Evolutionary conservation across 805 yeast genomes (phyloP).

Genomic region (Saccharomycopsis fibuligera): DNA sequence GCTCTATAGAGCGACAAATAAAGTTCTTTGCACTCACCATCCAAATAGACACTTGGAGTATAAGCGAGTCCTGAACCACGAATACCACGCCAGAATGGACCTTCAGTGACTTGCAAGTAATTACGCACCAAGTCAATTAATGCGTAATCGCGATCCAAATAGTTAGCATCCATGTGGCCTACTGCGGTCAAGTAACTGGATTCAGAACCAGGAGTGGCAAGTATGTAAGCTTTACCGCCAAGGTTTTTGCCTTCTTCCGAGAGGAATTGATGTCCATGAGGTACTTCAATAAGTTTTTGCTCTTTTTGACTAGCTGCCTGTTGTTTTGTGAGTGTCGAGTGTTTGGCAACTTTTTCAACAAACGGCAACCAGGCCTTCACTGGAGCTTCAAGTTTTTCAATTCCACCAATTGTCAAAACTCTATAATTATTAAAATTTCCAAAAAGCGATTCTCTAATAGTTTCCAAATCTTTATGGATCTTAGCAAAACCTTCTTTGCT

Average conservation of each 20-base stretch:
- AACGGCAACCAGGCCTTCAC: slow-evolving; percentile 48
- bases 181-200: slow-evolving; percentile 37
- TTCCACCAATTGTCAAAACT: slow-evolving; percentile 66
- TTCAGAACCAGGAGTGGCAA: slow-evolving; percentile 60
- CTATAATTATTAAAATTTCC: slow-evolving; percentile 47
- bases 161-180: slow-evolving; percentile 26
- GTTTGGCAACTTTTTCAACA: slow-evolving; percentile 1
- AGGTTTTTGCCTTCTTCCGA: slow-evolving; percentile 40
- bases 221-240: slow-evolving; percentile 40
- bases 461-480: slow-evolving; percentile 45
- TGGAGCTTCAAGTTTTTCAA: slow-evolving; percentile 44
- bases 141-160: slow-evolving; percentile 43
- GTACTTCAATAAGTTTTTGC: not conserved
- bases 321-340: too few species aligned
- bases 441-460: slow-evolving; percentile 46
- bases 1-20: slow-evolving; percentile 72
- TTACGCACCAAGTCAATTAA: slow-evolving; percentile 4
- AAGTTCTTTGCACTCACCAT: slow-evolving; percentile 61
- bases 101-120: slow-evolving; percentile 78
- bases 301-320: not conserved
- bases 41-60: slow-evolving; percentile 62
- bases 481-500: slow-evolving; percentile 42
- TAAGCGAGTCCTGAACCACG: slow-evolving; percentile 94
- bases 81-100: slow-evolving; percentile 95
- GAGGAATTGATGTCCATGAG: not conserved